Evolutionary conservation across 108 stramenopile species (phyloP), one percentile per base, ranked within the genome.

Genomic region (Cyclotella atomus): DNA sequence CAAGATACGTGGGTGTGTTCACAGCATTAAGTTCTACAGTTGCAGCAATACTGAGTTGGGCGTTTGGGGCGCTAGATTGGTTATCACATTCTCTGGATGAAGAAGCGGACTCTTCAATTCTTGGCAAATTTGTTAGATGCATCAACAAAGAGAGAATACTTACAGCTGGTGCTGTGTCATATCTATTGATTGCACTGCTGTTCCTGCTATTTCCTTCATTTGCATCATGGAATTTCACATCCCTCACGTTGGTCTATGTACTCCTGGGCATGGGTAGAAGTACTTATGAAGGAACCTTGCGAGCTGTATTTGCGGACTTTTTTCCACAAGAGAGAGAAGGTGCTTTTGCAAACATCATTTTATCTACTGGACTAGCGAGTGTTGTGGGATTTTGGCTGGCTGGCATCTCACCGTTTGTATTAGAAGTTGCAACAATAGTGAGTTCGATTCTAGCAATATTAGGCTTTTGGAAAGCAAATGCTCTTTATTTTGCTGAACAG

Each of bases 261-360:
- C 64, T 89, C 60, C 84, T 88, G 20, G 94, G 94, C 14, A 49
- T 84, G 2, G 94, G 94, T 46, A 66, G 94, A 53, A 87, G 91
- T 14, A 95, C 91, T 2, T 92, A 90, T 69, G 94, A 95, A 69
- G 87, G 91, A 5, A 87, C 94, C 1, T 76, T 91, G 23, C 79
- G 86, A 49, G 91, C 94, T 10, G 72, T 83, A 25, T 95, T 90
- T 82, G 94, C 90, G 16, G 91, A 92, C 59, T 68, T 69, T 55
- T 95, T 95, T 59, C 62, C 73, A 21, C 59, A 85, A 27, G 89
- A 95, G 52, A 88, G 85, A 55, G 89, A 89, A 50, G 91, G 89
- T 3, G 91, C 91, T 23, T 95, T 91, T 82, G 90, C 84, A 46
- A 91, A 91, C 68, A 90, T 95, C 30, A 90, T 95, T 64, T 70